Base-by-base conservation (phyloP, 305 asterid genomes). In the Fraxinus velutina region DNA sequence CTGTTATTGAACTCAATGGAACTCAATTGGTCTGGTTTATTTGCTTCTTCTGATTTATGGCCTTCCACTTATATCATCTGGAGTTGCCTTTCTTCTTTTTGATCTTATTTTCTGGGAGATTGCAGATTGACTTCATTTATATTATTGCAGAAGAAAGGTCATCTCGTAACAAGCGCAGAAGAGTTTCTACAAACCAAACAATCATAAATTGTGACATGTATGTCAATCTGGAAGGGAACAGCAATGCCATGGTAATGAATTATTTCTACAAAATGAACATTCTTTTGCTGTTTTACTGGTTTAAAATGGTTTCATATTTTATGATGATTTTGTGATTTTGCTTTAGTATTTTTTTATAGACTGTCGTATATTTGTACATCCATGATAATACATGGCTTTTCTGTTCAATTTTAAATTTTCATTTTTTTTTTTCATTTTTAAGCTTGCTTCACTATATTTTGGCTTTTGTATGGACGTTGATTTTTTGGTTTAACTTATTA, bases 151-250 rank as follows among this genome's bases (percentile, higher is more conserved):
- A 92, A 68, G 96, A 88, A 57, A 83, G 88, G 81, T 10, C 88
- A 77, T 32, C 84, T 22, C 87, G 88, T 82, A 82, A 83, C 82
- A 91, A 87, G 89, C 95, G 94, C 15, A 85, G 91, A 86, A 92
- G 91, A 88, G 82, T 75, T 76, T 72, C 86, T 60, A 1, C 92
- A 12, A 85, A 85, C 85, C 93, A 81, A 76, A 76, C 93, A 83
- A 80, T 89, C 76, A 88, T 87, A 68, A 87, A 89, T 52, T 89
- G 91, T 9, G 93, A 89, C 64, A 77, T 81, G 77, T 90, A 83
- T 82, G 89, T 93, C 60, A 96, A 91, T 86, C 87, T 93, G 79
- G 98, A 94, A 82, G 92, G 89, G 84, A 79, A 87, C 73, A 83
- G 88, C 87, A 90, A 87, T 74, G 80, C 93, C 34, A 79, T 15